These are phyloP conservation scores for Colletotrichum noveboracense DNA, from an alignment of 2,329 filamentous ascomycete species.

Conservation along the genomic window DNA sequence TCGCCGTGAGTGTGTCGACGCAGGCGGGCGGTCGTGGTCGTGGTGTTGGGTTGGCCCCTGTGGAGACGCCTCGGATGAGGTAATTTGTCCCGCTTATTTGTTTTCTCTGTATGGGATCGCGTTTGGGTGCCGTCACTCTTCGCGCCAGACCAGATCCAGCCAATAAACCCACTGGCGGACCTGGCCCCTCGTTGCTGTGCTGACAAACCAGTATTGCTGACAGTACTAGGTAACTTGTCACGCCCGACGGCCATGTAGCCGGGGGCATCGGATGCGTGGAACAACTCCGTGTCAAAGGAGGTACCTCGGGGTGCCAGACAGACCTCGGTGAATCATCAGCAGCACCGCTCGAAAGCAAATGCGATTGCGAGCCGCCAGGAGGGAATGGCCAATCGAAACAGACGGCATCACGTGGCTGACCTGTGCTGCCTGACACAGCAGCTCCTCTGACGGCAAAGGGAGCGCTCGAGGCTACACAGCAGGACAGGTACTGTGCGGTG, in stretches of 20 bases:
- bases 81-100: slow-evolving; percentile 2
- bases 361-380: neutral
- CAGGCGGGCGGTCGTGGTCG: neutral
- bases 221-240: neutral
- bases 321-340: neutral
- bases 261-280: neutral
- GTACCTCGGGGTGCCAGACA: neutral
- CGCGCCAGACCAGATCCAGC: neutral
- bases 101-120: neutral
- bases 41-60: neutral
- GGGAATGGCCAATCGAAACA: neutral
- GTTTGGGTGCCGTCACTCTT: neutral
- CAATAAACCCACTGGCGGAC: neutral
- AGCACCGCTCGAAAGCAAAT: neutral
- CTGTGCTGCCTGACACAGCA: slow-evolving; percentile 6
- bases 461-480: neutral
- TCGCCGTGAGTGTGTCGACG: neutral
- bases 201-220: slow-evolving; percentile 16
- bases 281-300: neutral
- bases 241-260: neutral
- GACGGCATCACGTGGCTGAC: neutral
- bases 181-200: neutral
- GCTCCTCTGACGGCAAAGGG: neutral
- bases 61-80: slow-evolving; percentile 9
- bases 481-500: neutral